Evolutionary conservation across 441 rosid genomes (phyloP), one percentile per base, ranked within the genome.

Genomic region (Geranium incanum): DNA sequence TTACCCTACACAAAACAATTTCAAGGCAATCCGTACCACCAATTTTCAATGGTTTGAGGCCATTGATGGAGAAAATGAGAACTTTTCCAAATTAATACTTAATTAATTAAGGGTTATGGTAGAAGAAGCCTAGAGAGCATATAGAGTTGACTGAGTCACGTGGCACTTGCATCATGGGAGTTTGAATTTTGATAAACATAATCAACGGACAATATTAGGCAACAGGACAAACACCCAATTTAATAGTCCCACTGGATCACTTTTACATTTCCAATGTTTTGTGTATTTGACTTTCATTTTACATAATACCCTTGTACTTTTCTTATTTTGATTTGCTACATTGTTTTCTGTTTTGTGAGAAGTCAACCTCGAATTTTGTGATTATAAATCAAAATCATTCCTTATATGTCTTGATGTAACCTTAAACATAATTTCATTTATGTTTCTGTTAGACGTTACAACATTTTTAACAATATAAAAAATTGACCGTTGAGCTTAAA

Each of bases 91-190:
- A 2, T 13, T 52, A 52, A 52, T 52, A 52, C 2, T 52, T 3
- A 52, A 52, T 52, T 52, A 52, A 52, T 52, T 52, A 50, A 50
- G 12, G 60, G 18, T 18, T 52, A 18, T 13, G 60, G 60, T 52
- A 52, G 60, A 52, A 52, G 60, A 52, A 52, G 60, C 60, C 60
- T 52, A 52, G 19, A 52, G 60, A 52, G 18, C 18, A 52, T 52
- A 43, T 12, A 50, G 13, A 12, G 60, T 4, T 4, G 18, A n/a
- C 16, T 43, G 60, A 4, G 13, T 4, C 60, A 52, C 60, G 60
- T 52, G 60, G 60, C 60, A 52, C 3, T 52, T 13, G 60, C 18
- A 43, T 43, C 50, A 43, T 6, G 50, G 50, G 50, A 11, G 50
- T 6, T 43, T 7, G 9, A 4, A 39, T 4, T 39, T 39, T 39